Percentiles rank a stretch among this genome's conserved stretches.
phyloP scores from a whole-genome alignment of 495 filamentous ascomycete genomes.

The Penicillium tannophilum region DNA sequence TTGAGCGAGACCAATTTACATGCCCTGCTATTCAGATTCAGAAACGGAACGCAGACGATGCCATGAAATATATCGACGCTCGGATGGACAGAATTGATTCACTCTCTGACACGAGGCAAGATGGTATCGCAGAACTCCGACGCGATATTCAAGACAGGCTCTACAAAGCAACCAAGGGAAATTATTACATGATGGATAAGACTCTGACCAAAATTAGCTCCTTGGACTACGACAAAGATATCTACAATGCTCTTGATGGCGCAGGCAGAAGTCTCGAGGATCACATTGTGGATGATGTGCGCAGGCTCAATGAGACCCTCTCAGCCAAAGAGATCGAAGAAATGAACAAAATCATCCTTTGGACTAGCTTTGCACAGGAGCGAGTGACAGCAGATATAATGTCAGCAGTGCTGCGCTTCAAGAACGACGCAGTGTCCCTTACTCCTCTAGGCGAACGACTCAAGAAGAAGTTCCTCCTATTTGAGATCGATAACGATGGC shows the following conservation, averaged over 20 bases:
- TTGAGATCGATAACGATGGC: slow-evolving; percentile 13
- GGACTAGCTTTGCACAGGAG: slow-evolving; percentile 12
- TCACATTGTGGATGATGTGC: slow-evolving; percentile 9
- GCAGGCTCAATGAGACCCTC: slow-evolving; percentile 2
- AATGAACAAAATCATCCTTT: slow-evolving; percentile 15
- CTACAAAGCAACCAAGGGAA: slow-evolving; percentile 6
- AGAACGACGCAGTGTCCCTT: slow-evolving; percentile 4
- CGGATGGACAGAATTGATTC: slow-evolving; percentile 13
- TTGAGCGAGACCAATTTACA: neutral
- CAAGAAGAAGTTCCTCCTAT: slow-evolving; percentile 11
- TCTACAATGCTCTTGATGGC: slow-evolving; percentile 7
- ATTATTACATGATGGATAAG: slow-evolving; percentile 15
- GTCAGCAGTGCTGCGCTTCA: slow-evolving; percentile 6
- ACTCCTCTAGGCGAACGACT: slow-evolving; percentile 4
- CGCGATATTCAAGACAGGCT: slow-evolving; percentile 7
- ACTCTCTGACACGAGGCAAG: slow-evolving; percentile 7
- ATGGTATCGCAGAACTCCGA: slow-evolving; percentile 6
- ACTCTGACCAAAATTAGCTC: slow-evolving; percentile 10
- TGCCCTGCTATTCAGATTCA: slow-evolving; percentile 10
- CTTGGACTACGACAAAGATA: slow-evolving; percentile 11
- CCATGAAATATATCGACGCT: slow-evolving; percentile 9
- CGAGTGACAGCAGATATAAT: slow-evolving; percentile 8
- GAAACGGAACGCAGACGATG: slow-evolving; percentile 5
- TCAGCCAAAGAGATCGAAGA: slow-evolving; percentile 8
- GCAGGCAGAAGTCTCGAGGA: neutral